Evolutionary conservation across 768 basidiomycete species (phyloP).

Genomic region (Termitomyces sp.): DNA sequence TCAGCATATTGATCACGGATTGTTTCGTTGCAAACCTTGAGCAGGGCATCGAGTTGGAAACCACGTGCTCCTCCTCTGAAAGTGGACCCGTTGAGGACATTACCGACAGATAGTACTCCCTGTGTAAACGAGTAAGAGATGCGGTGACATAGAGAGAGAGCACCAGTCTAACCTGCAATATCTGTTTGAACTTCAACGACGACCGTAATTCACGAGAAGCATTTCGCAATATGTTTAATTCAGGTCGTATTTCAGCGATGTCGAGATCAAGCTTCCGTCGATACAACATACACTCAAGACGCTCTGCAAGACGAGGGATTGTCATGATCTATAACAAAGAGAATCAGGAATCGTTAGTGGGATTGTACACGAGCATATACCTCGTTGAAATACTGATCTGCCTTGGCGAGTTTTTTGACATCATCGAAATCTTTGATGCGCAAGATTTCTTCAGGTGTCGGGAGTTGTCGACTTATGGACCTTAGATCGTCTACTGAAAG

Average conservation of each 20-base stretch:
- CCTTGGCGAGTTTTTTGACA: slow-evolving; percentile 68
- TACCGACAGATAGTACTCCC: slow-evolving; percentile 77
- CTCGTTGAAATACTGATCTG: slow-evolving; percentile 81
- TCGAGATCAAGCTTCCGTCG: slow-evolving; percentile 79
- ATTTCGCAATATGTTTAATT: slow-evolving; percentile 67
- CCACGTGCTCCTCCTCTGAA: slow-evolving; percentile 84
- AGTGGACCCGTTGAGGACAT: slow-evolving; percentile 75
- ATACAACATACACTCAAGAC: slow-evolving; percentile 82
- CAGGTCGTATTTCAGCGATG: slow-evolving; percentile 79
- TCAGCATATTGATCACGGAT: slow-evolving; percentile 1
- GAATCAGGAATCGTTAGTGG: slow-evolving; percentile 5
- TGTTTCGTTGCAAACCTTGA: slow-evolving; percentile 53
- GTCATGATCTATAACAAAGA: slow-evolving; percentile 57
- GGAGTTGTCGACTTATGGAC: slow-evolving; percentile 69
- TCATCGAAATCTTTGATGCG: slow-evolving; percentile 70
- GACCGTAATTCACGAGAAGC: slow-evolving; percentile 67
- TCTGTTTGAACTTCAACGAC: slow-evolving; percentile 63
- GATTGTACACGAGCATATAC: slow-evolving; percentile 28
- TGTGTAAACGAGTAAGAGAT: slow-evolving; percentile 22
- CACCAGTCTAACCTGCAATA: slow-evolving; percentile 63
- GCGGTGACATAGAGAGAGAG: background rate
- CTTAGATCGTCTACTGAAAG: slow-evolving; percentile 75
- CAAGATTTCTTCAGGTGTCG: slow-evolving; percentile 68
- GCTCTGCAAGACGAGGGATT: slow-evolving; percentile 70
- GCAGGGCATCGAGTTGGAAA: slow-evolving; percentile 77